A percentile compares a stretch with the other conserved stretches of the same genome.
Conservation (phyloP, 2,329 filamentous ascomycete genomes). For the Colletotrichum tofieldiae region DNA sequence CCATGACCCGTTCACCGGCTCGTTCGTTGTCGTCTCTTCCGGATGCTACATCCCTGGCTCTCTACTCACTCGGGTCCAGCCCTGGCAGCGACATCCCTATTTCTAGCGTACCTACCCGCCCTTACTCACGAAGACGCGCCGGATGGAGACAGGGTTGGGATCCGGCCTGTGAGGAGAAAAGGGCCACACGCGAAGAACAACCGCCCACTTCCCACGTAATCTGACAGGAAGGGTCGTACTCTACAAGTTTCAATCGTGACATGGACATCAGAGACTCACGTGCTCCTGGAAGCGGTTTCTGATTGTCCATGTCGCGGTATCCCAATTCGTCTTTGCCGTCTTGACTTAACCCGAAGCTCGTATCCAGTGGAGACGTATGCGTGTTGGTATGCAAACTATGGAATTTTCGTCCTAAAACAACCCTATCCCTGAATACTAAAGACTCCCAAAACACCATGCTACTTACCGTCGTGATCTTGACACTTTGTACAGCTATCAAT, state of each 20-base stretch:
- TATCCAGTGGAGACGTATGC: background rate
- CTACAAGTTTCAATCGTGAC: conserved; percentile 23
- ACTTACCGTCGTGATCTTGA: conserved; percentile 33
- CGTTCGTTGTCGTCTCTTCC: conserved; percentile 24
- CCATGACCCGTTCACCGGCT: conserved; percentile 6
- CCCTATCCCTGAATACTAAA: conserved; percentile 27
- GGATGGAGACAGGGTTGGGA: conserved; percentile 19
- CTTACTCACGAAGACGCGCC: conserved; percentile 6
- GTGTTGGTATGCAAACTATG: conserved; percentile 17
- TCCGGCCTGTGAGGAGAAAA: background rate
- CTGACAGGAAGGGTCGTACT: conserved; percentile 19
- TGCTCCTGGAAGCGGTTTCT: background rate
- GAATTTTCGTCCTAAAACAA: conserved; percentile 10
- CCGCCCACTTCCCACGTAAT: conserved; percentile 10
- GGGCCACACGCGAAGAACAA: conserved; percentile 1
- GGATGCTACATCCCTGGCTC: conserved; percentile 12
- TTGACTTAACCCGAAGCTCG: conserved; percentile 1
- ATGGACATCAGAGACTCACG: background rate
- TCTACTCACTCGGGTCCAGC: background rate
- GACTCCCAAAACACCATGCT: conserved; percentile 45
- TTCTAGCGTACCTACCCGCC: background rate
- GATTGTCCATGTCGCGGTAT: conserved; percentile 15
- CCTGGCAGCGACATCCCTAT: conserved; percentile 33
- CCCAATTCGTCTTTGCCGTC: conserved; percentile 20
- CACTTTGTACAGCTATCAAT: conserved; percentile 21